Evolutionary conservation across 1,139 yeast species (phyloP), one percentile per base, ranked within the genome.

Genomic region (Lodderomyces parapsilosis): DNA sequence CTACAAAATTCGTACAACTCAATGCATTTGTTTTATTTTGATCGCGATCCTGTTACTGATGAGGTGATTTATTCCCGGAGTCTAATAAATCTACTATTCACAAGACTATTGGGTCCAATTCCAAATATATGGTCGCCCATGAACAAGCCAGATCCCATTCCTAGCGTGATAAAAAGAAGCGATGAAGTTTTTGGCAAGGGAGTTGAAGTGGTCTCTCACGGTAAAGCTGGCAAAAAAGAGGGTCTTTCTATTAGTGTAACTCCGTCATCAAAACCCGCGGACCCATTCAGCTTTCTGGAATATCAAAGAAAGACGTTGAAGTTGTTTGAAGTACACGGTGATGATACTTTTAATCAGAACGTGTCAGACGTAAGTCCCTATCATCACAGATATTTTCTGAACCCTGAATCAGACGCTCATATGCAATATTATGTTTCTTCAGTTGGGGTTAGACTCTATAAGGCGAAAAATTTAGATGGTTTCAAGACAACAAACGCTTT

Each of bases 321-420:
- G 8, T n/a, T 15, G 19, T n/a, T 4, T 3, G 19, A 17, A 7
- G 4, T 11, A 15, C 15, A 4, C 11, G 15, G 19, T 30, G 33
- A 8, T 4, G 33, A 5, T 8, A 7, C 11, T 15, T 30, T 11
- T 2, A 6, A 3, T 4, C 15, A 11, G 8, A 30, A 15, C 19
- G 19, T 15, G 8, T 15, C 33, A 14, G 33, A 15, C 2, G 11
- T 30, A 6, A 85, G 93, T 5, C 96, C 96, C 0, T 83, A 84
- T 50, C 78, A 81, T 42, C 96, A 87, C 56, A 74, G 80, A 39
- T 88, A 78, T 56, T 89, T 88, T 62, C 83, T 93, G 9, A 90
- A 91, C 53, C 98, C 98, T 0, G 94, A 86, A 57, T 86, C 96
- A 0, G 94, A 86, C 49, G 72, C 96, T 0, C 86, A 83, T 55